Evolutionary conservation across 2,329 filamentous ascomycete species (phyloP).

Genomic region (Camptophora hylomeconis): DNA sequence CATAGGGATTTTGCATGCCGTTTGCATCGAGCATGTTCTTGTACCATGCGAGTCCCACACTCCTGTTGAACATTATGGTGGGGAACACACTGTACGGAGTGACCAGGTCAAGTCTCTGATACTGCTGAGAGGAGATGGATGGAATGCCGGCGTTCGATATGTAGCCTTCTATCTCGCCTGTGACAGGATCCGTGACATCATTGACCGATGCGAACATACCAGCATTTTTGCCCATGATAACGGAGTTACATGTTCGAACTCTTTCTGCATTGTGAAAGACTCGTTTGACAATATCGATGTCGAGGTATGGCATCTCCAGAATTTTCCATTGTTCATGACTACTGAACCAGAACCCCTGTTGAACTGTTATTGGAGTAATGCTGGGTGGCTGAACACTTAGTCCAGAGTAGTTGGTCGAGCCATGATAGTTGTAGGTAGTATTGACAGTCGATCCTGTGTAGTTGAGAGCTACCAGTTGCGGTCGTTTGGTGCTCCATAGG

Average conservation of each 20-base stretch:
- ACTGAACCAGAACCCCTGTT: constrained; percentile 32
- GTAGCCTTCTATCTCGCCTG: constrained; percentile 26
- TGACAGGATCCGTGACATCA: constrained; percentile 27
- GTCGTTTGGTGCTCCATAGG: constrained; percentile 28
- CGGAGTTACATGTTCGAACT: constrained; percentile 31
- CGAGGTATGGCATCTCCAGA: constrained; percentile 31
- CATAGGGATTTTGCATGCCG: constrained; percentile 33
- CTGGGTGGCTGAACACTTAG: constrained; percentile 18
- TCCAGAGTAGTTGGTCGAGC: neutral
- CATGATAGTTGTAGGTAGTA: neutral
- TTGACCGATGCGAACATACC: constrained; percentile 33
- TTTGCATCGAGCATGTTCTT: constrained; percentile 29
- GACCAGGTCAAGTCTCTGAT: constrained; percentile 30
- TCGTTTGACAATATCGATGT: constrained; percentile 28
- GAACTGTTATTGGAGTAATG: constrained; percentile 29
- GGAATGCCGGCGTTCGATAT: constrained; percentile 31
- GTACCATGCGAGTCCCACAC: constrained; percentile 31
- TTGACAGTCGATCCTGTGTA: constrained; percentile 15
- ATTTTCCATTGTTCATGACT: constrained; percentile 32
- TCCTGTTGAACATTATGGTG: constrained; percentile 25
- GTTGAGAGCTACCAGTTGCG: constrained; percentile 25
- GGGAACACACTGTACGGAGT: constrained; percentile 30
- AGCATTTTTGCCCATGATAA: constrained; percentile 22
- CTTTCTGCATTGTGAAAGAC: constrained; percentile 29
- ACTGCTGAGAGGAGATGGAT: constrained; percentile 27